Base-by-base conservation (phyloP, 2,329 filamentous ascomycete genomes). In the Chrysoporthe austroafricana region DNA sequence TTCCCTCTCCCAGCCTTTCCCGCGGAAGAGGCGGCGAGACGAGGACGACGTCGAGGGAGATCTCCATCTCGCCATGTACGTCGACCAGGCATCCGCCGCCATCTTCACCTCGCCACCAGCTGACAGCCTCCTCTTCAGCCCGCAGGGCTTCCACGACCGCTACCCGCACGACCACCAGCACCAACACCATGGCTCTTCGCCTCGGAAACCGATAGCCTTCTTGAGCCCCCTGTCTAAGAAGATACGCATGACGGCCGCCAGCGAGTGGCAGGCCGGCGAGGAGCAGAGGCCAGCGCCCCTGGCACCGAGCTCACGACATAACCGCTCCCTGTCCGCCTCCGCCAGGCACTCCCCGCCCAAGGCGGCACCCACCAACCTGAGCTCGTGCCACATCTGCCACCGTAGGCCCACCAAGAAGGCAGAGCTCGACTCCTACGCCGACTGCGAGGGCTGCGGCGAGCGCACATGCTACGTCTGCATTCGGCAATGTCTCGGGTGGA, bases 401-500 rank as follows among this genome's bases (percentile, higher is more conserved):
- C 85, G 88, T 54, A 85, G 85, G 64, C 90, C 90, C 1, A 89
- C 83, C 63, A 87, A 87, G 72, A 90, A 86, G 74, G 83, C 83
- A 6, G 88, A 92, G 66, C 82, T 92, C 44, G 88, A 91, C 75
- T 86, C 85, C 11, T 91, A 88, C 74, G 85, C 88, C 59, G 82
- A 88, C 72, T 92, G 90, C 75, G 79, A 85, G 71, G 83, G 85
- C 16, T 92, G 90, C 74, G 81, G 83, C 11, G 80, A 85, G 70
- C 82, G 88, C 54, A 86, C 89, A 0, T 92, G 90, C 75, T 91
- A 86, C 73, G 82, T 92, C n/a, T 92, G 90, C 75, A 85, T 91
- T 57, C 80, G 90, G 36, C 80, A 87, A 71, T 92, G 90, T 72
- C 79, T 84, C 14, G 85, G 86, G 2, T 85, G 83, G 81, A 79